Conservation (phyloP, 2,329 filamentous ascomycete genomes). For the Paecilomyces variotii region DNA sequence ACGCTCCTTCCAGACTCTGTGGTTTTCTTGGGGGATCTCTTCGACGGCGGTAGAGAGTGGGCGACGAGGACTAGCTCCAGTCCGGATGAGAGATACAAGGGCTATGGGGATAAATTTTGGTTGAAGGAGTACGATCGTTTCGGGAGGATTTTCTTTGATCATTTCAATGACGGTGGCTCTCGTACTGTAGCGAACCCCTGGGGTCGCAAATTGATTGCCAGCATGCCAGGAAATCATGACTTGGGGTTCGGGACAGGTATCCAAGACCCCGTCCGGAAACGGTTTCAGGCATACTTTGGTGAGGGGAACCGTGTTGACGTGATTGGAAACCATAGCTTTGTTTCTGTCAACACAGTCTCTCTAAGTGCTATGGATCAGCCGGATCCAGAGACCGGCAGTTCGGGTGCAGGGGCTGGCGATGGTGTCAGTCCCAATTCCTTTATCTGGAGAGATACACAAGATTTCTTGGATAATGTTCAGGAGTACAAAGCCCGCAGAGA, state of each 20-base stretch:
- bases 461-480: constrained; percentile 65
- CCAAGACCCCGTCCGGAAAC: constrained; percentile 67
- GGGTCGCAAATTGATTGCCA: constrained; percentile 71
- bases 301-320: constrained; percentile 86
- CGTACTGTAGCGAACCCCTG: constrained; percentile 51
- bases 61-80: constrained; percentile 56
- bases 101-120: constrained; percentile 80
- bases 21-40: constrained; percentile 87
- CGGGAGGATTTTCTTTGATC: constrained; percentile 70
- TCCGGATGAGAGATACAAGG: constrained; percentile 61
- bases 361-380: constrained; percentile 64
- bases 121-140: constrained; percentile 79
- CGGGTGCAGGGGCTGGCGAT: constrained; percentile 38
- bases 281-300: constrained; percentile 85
- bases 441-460: constrained; percentile 67
- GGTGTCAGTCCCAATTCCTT: constrained; percentile 45
- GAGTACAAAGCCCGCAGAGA: constrained; percentile 59
- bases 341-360: constrained; percentile 83
- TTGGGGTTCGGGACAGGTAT: constrained; percentile 83
- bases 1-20: constrained; percentile 75
- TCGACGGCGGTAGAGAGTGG: constrained; percentile 96
- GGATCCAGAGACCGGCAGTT: constrained; percentile 40
- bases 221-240: constrained; percentile 90
- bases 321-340: constrained; percentile 89
- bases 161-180: constrained; percentile 53